Evolutionary conservation across 441 rosid genomes (phyloP).

Genomic region (Geranium incanum): DNA sequence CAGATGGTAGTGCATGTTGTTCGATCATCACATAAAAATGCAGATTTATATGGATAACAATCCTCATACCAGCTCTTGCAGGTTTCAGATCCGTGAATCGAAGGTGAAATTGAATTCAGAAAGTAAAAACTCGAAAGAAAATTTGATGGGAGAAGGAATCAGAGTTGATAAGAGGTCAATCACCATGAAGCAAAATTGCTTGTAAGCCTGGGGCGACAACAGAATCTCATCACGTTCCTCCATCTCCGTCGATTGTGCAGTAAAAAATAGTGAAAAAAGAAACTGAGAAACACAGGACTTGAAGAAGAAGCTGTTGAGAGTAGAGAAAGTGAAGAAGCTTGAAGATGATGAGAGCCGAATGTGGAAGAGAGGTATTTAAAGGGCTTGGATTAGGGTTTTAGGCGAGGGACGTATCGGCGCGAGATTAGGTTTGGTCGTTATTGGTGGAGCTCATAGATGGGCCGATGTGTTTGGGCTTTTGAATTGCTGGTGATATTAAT

Average conservation of each 20-base stretch:
- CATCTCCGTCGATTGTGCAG: neutral
- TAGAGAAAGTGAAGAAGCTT: neutral
- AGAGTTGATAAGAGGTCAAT: slow-evolving; percentile 15
- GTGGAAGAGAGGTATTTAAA: neutral
- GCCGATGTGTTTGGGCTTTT: neutral
- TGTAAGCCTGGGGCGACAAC: slow-evolving; percentile 30
- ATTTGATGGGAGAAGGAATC: slow-evolving; percentile 11
- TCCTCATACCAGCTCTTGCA: slow-evolving; percentile 11
- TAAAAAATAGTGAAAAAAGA: no score
- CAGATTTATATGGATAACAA: slow-evolving; percentile 6
- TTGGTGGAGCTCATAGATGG: neutral
- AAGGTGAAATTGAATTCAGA: neutral
- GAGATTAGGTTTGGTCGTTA: neutral
- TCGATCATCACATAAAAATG: slow-evolving; percentile 16
- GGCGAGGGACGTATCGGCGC: neutral
- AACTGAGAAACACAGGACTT: neutral
- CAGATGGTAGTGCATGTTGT: slow-evolving; percentile 29
- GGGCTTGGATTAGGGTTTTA: neutral
- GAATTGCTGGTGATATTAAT: no score
- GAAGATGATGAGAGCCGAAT: neutral
- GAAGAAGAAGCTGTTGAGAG: no score
- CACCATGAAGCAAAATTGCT: slow-evolving; percentile 19
- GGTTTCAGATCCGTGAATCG: neutral
- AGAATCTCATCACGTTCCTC: slow-evolving; percentile 22
- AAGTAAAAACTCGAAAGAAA: no score